Evolutionary conservation across 2,329 filamentous ascomycete genomes (phyloP), one percentile per base, ranked within the genome.

Genomic region (Paecilomyces variotii): DNA sequence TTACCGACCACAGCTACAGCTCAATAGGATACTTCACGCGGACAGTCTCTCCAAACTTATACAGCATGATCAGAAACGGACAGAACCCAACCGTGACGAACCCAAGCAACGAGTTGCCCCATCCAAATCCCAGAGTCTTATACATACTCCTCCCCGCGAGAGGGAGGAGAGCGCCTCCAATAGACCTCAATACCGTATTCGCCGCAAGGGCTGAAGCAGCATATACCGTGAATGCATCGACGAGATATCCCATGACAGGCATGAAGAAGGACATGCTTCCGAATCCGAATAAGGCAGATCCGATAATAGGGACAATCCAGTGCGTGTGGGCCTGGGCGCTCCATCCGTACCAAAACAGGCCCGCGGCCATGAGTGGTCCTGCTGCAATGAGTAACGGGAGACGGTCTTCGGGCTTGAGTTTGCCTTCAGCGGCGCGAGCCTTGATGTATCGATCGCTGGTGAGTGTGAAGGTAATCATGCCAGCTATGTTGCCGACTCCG

Each of bases 271-370:
- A 54, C 57, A 83, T 83, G 9, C 79, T 76, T 0, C 82, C 82
- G 1, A 74, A 72, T 0, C 80, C 79, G 24, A 82, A 80, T 4
- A 83, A 70, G 4, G 75, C 73, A 0, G 81, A 79, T 6, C 82
- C 84, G 53, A 84, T 72, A 62, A 85, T 82, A 0, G 82, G 81
- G 10, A 83, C 72, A 39, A 84, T 80, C 80, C 81, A 85, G 63
- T 82, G 80, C 1, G 75, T 69, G 3, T 71, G 65, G 32, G 74
- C 68, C 58, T 84, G 69, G 0, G 81, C 81, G 4, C 75, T 72
- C 80, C 81, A 84, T 55, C 81, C 81, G 62, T 82, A 84, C 70
- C 78, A 77, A 59, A 83, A 77, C 0, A 84, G 71, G 9, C 82
- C 61, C 4, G 52, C 49, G 3, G 49, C 57, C 19, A 60, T 57